A percentile compares a stretch with the other conserved stretches of the same genome.
Evolutionary conservation across 176 grass and related monocot genomes (phyloP).

Genomic region (Metroxylon sagu): DNA sequence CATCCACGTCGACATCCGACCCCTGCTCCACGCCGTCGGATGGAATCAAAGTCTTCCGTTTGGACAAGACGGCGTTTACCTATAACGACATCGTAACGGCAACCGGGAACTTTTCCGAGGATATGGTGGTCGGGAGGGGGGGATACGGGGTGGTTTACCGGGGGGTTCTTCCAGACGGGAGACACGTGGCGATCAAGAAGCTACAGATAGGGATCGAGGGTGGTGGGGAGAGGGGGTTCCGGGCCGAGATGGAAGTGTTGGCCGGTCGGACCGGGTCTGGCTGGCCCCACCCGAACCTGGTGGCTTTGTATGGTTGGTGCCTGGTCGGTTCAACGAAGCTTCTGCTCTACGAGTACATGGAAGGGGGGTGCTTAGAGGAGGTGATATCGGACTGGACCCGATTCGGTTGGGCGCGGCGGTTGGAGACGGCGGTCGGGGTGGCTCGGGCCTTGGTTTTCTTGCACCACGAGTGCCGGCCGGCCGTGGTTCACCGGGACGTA

Average conservation of each 20-base stretch:
- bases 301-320: conserved; percentile 87
- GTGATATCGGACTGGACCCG: conserved; percentile 29
- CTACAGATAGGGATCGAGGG: conserved; percentile 29
- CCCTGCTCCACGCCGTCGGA: background rate
- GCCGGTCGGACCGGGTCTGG: conserved; percentile 36
- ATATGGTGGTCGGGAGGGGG: conserved; percentile 61
- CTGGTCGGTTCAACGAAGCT: conserved; percentile 54
- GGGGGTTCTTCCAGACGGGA: conserved; percentile 64
- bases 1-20: conserved; percentile 4
- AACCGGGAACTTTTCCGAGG: conserved; percentile 60
- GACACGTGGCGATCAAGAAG: conserved; percentile 78
- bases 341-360: conserved; percentile 83
- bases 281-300: conserved; percentile 81
- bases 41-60: conserved; percentile 51
- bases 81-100: conserved; percentile 68
- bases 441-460: conserved; percentile 66
- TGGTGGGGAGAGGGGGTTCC: conserved; percentile 67
- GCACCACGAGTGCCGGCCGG: conserved; percentile 81
- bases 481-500: conserved; percentile 88
- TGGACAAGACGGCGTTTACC: conserved; percentile 58
- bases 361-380: conserved; percentile 69
- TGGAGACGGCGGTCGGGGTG: conserved; percentile 50
- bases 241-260: conserved; percentile 90
- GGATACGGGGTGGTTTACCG: conserved; percentile 85
- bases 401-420: conserved; percentile 35